Conservation (phyloP, 306 rosid species). For the Medicago arabica region DNA sequence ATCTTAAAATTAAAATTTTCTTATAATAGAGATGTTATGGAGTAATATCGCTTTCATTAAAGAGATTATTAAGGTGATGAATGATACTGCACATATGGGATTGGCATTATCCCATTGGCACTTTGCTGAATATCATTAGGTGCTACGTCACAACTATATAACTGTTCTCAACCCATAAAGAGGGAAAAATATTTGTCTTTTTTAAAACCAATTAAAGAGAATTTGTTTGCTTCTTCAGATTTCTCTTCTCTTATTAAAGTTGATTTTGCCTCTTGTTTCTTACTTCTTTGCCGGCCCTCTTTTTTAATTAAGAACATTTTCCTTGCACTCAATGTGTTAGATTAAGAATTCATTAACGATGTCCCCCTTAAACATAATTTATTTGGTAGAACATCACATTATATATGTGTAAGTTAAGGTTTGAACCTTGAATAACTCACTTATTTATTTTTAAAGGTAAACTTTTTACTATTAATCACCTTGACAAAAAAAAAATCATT, state of each 20-base stretch:
- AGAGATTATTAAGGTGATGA: not conserved
- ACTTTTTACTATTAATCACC: no score
- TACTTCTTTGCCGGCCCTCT: not conserved
- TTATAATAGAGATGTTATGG: no score
- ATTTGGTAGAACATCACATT: no score
- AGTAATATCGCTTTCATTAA: not conserved
- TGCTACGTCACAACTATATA: not conserved
- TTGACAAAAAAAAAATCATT: no score
- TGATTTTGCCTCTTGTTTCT: not conserved
- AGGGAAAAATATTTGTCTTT: not conserved
- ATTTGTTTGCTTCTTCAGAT: not conserved
- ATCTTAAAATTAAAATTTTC: no score
- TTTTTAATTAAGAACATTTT: no score
- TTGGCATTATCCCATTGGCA: not conserved
- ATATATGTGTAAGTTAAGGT: no score
- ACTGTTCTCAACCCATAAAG: not conserved
- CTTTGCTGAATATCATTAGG: not conserved
- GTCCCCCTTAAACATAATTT: no score
- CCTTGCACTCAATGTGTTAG: not conserved
- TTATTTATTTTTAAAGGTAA: no score
- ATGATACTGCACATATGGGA: not conserved
- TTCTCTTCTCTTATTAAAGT: not conserved
- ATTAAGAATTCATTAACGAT: no score
- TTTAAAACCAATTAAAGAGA: not conserved
- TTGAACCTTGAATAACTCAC: no score